Evolutionary conservation across 768 basidiomycete species (phyloP), one percentile per base, ranked within the genome.

Genomic region (Porpolomopsis calyptriformis): DNA sequence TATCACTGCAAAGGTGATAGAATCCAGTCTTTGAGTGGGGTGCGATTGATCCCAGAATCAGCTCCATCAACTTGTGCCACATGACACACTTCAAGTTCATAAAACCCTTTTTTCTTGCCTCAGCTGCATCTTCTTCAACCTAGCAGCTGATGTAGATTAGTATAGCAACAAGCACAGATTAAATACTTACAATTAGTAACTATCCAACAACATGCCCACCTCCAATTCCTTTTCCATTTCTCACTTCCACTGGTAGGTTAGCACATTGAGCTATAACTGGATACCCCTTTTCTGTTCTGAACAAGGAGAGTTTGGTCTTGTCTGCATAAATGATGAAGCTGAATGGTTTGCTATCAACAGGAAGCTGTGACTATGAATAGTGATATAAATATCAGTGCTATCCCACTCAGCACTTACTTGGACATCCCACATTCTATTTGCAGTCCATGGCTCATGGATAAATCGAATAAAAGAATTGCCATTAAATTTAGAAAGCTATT

Each of bases 241-340:
- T 48, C 19, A 68, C 57, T 1, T 57, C 45, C 1, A 51, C 48
- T 1, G 64, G 62, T 6, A 72, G 45, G 48, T 66, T 66, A 1
- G 53, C 61, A 29, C 59, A 57, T 4, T 61, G 46, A 1, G 57
- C 63, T 35, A 70, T 48, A 2, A 69, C 62, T 0, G 64, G 68
- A 44, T 70, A 65, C 1, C 59, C 69, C 45, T 68, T 67, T 29
- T 52, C 55, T 2, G 59, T 63, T 0, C 67, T 63, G 53, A 69
- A 69, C 2, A 60, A 57, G 2, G 65, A 70, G 1, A 70, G 49
- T 11, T 60, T 57, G 1, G 63, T 60, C 40, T 70, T 70, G 52
- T 72, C 68, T 4, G 68, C 64, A 58, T 69, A 72, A 0, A 71
- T 34, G 20, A 69, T 63, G 22, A 64, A 57, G 4, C 51, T 49